Base-by-base conservation (phyloP, 2,329 filamentous ascomycete species). In the Trichophyton schoenleinii region DNA sequence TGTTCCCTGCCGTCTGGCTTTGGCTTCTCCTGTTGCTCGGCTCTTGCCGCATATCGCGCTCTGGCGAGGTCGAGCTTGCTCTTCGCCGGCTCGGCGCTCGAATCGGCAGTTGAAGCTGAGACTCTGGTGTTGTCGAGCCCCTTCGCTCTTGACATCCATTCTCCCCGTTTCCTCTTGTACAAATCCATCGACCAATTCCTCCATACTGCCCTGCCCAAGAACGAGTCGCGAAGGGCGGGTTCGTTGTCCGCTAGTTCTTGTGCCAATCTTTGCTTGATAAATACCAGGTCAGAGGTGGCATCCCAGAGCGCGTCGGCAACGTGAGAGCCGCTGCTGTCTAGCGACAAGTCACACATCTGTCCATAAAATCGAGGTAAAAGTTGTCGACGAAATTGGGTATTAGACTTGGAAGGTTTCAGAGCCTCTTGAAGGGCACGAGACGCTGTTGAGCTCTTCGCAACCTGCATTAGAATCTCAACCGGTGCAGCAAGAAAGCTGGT, bases 111-210 rank as follows among this genome's bases (percentile, higher is more conserved):
- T 60, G 53, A 57, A n/a, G 18, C 58, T 28, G 61, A 57, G 18
- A 53, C 70, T 38, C 11, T 38, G 63, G 61, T 67, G 66, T 22
- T 77, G 74, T 57, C 76, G 63, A 38, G 81, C 81, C 28, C 49
- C 57, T 84, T 85, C 9, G 81, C 81, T 66, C 83, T 79, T 61
- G 77, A 77, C 62, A 85, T 78, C 87, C 87, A 89, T 61, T 87
- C 84, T 4, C 75, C 77, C 46, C 83, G 76, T 59, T 80, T 76
- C 31, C 84, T 77, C 69, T 85, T 86, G 72, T 86, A 89, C 4
- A 87, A 72, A 71, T 89, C 87, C 81, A 89, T 86, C 41, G 79
- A 81, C 86, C 87, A 89, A 68, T 88, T 89, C 65, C 83, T 79
- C 85, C 86, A 88, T 9, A 89, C 85, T 2, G 83, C 84, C 38